Conservation (phyloP, 1,284 basidiomycete species). For the Trichosporon ovoides region DNA sequence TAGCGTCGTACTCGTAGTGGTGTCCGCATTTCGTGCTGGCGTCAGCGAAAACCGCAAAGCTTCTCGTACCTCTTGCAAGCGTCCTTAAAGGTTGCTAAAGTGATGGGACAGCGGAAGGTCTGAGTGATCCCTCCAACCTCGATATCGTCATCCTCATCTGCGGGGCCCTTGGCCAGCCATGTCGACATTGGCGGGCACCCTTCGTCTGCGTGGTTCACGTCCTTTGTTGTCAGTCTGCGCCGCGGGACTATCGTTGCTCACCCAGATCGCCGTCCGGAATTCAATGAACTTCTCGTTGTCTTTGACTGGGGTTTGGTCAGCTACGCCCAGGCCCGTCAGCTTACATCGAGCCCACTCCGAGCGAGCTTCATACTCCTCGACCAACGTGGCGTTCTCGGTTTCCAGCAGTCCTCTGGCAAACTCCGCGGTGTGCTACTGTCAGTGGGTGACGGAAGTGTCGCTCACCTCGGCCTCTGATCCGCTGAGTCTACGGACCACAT, state of each 20-base stretch:
- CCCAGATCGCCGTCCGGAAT: slow-evolving; percentile 66
- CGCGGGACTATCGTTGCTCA: slow-evolving; percentile 42
- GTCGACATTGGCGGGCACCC: slow-evolving; percentile 71
- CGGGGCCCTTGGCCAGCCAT: slow-evolving; percentile 62
- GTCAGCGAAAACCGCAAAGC: slow-evolving; percentile 30
- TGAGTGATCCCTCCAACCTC: slow-evolving; percentile 75
- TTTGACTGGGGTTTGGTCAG: slow-evolving; percentile 29
- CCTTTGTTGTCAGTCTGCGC: slow-evolving; percentile 54
- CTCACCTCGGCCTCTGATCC: slow-evolving; percentile 59
- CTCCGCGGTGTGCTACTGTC: slow-evolving; percentile 1
- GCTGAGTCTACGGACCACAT: slow-evolving; percentile 57
- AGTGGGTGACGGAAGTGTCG: background rate
- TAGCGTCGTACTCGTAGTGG: slow-evolving; percentile 24
- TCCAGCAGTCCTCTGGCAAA: background rate
- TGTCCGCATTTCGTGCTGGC: slow-evolving; percentile 27
- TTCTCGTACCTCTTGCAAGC: slow-evolving; percentile 58
- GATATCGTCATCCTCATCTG: slow-evolving; percentile 71
- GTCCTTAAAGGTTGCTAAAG: slow-evolving; percentile 59
- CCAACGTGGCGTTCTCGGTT: slow-evolving; percentile 9
- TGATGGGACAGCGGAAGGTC: slow-evolving; percentile 72
- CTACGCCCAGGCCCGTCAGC: background rate
- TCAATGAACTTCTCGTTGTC: slow-evolving; percentile 58
- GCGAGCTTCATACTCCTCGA: background rate
- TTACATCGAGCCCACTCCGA: slow-evolving; percentile 11
- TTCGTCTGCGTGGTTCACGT: slow-evolving; percentile 58